phyloP scores from a whole-genome alignment of 2,329 filamentous ascomycete species.

The Trichoderma breve region DNA sequence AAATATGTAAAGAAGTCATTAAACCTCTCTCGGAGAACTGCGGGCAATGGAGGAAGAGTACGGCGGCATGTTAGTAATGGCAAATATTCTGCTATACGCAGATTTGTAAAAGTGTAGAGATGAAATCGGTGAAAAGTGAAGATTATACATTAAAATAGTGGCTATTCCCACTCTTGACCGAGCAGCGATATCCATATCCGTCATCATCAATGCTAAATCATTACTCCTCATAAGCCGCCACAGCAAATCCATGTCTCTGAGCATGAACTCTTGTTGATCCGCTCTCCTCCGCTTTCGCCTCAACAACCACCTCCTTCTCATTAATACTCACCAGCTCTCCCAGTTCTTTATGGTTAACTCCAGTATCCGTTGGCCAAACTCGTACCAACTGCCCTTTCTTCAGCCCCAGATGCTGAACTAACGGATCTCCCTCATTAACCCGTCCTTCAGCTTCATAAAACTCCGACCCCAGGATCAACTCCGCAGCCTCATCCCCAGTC shows the following conservation, averaged over 20 bases:
- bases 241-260: slow-evolving; percentile 57
- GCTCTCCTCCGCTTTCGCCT: slow-evolving; percentile 42
- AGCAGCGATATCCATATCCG: background rate
- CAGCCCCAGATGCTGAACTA: slow-evolving; percentile 45
- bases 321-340: slow-evolving; percentile 54
- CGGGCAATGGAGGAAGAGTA: background rate
- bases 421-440: slow-evolving; percentile 49
- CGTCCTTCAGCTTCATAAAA: slow-evolving; percentile 44
- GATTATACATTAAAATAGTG: background rate
- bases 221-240: slow-evolving; percentile 26
- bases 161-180: background rate
- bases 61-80: background rate
- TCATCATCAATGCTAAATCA: too few relatives aligned
- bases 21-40: slow-evolving; percentile 14
- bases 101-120: too few relatives aligned
- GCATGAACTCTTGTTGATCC: slow-evolving; percentile 53
- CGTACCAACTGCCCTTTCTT: slow-evolving; percentile 52
- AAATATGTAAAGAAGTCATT: slow-evolving; percentile 12
- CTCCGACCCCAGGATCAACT: slow-evolving; percentile 42
- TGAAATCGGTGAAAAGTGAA: too few relatives aligned
- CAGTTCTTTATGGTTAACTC: slow-evolving; percentile 53
- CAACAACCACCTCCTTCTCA: slow-evolving; percentile 55
- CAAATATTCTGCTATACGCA: accelerated
- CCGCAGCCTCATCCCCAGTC: slow-evolving; percentile 53
- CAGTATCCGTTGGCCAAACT: slow-evolving; percentile 62